A percentile compares a stretch with the other conserved stretches of the same genome.
These are phyloP conservation scores for Wickerhamomyces sp. DNA, from an alignment of 1,139 yeast species.

Conservation along the genomic window DNA sequence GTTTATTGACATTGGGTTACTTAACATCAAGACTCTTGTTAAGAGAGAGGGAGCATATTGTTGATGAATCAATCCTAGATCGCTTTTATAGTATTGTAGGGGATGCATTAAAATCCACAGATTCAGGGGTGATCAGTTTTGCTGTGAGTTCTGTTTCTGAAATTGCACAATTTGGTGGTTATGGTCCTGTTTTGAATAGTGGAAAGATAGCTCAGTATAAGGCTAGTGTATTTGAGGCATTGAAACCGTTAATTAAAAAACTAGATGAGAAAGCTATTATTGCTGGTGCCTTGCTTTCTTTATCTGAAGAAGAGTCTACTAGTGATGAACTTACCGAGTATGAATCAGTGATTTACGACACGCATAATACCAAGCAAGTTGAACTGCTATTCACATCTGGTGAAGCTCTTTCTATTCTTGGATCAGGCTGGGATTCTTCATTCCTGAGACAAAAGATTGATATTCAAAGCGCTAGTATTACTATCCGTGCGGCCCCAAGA, in stretches of 20 bases:
- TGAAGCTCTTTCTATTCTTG: constrained; percentile 70
- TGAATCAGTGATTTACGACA: constrained; percentile 48
- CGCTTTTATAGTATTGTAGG: constrained; percentile 14
- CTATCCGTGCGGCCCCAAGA: constrained; percentile 12
- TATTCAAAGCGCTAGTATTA: constrained; percentile 32
- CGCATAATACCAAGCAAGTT: constrained; percentile 63
- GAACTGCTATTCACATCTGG: constrained; percentile 79
- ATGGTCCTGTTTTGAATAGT: constrained; percentile 32
- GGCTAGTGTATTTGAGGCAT: constrained; percentile 27
- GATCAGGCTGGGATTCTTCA: constrained; percentile 74
- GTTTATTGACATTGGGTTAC: constrained; percentile 39
- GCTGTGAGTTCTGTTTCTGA: constrained; percentile 50
- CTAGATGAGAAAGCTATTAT: constrained; percentile 56
- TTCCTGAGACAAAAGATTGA: constrained; percentile 50
- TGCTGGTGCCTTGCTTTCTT: constrained; percentile 50
- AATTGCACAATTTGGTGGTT: constrained; percentile 55
- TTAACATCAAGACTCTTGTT: constrained; percentile 48
- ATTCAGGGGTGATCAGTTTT: constrained; percentile 22
- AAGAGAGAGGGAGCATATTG: constrained; percentile 30
- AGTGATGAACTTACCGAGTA: constrained; percentile 24
- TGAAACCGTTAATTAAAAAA: constrained; percentile 45
- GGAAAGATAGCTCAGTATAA: constrained; percentile 21
- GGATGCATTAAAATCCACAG: constrained; percentile 15
- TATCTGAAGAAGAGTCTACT: constrained; percentile 31
- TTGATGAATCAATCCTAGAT: constrained; percentile 3